These are phyloP conservation scores for Glycine tomentella DNA, from an alignment of 306 rosid species.

Conservation along the genomic window DNA sequence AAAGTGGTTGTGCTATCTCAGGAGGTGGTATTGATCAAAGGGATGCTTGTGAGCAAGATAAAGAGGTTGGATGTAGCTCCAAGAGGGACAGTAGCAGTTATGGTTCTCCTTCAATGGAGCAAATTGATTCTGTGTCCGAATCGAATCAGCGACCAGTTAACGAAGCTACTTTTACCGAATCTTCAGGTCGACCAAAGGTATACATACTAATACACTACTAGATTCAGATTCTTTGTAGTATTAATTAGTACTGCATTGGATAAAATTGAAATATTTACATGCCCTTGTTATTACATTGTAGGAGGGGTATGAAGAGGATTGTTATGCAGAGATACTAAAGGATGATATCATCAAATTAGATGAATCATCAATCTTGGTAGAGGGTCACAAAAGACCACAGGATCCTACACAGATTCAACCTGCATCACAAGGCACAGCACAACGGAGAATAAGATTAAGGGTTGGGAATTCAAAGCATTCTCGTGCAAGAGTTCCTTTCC, in stretches of 20 bases:
- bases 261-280: not conserved
- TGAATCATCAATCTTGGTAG: conserved; percentile 54
- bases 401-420: conserved; percentile 17
- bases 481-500: conserved; percentile 3
- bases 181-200: conserved; percentile 60
- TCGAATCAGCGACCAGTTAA: conserved; percentile 55
- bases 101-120: conserved; percentile 75
- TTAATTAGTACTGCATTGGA: not conserved
- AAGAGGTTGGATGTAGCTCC: conserved; percentile 56
- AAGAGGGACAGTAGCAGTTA: conserved; percentile 65
- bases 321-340: conserved; percentile 79
- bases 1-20: conserved; percentile 55
- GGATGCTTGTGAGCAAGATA: conserved; percentile 55
- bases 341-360: conserved; percentile 84
- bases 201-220: not conserved
- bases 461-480: conserved; percentile 40
- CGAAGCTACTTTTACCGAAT: conserved; percentile 55
- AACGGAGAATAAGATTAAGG: conserved; percentile 64
- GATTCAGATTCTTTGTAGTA: conserved; percentile 6
- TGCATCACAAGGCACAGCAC: conserved; percentile 73
- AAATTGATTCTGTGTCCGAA: conserved; percentile 70
- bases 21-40: conserved; percentile 54
- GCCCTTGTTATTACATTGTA: conserved; percentile 19
- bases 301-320: conserved; percentile 76
- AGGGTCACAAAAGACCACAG: conserved; percentile 47